Evolutionary conservation across 1,139 yeast species (phyloP), one percentile per base, ranked within the genome.

Genomic region (Candida sanyaensis): DNA sequence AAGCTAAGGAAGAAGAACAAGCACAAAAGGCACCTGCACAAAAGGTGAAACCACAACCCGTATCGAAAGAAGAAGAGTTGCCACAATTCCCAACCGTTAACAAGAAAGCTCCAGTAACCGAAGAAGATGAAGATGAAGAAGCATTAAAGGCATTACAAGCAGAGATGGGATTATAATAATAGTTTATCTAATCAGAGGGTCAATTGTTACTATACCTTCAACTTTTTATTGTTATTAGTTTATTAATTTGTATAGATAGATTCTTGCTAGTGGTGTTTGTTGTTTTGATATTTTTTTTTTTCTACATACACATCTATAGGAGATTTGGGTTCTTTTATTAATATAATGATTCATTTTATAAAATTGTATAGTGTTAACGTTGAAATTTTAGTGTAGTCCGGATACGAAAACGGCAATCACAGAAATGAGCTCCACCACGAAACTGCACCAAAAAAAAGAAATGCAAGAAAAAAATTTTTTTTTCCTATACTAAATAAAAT

Each of bases 91-190:
- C 81, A 17, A 59, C 71, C 10, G 80, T 77, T 37, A 67, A 58
- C 54, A 72, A 70, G 62, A 58, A 62, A 62, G 57, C 75, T 71
- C 39, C 76, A 66, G 50, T 56, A 48, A 53, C 62, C 11, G 88
- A 83, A 53, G 91, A 85, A 50, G 95, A 88, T 59, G 96, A 88
- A 60, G 96, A 92, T 65, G 97, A 91, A 66, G 91, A 86, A 64
- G 97, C 96, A 52, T 77, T 92, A 64, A 84, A 86, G 63, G 95
- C 89, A 55, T 74, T 92, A 56, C 96, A 88, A 68, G 96, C 96
- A 24, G 97, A 92, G 66, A 92, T 92, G 98, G 97, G 97, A 24
- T 77, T 88, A 69, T 89, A 71, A 24, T 13, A 21, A 28, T 24
- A 13, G 11, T 24, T n/a, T 4, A 13, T 23, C 10, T n/a, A 10